Conservation (phyloP, 768 basidiomycete genomes). For the Boletus reticuloceps region DNA sequence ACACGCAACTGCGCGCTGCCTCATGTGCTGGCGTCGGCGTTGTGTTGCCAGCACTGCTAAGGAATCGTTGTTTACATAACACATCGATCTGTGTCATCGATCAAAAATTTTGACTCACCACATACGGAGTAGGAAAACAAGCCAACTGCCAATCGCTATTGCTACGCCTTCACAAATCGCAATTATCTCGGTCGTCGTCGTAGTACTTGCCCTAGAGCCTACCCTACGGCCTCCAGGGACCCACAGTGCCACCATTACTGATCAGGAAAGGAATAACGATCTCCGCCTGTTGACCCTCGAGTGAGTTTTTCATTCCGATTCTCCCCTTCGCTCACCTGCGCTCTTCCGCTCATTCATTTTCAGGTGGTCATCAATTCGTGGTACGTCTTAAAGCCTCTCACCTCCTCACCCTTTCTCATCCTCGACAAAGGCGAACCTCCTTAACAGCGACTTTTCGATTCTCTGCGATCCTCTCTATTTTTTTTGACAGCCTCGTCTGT, state of each 20-base stretch:
- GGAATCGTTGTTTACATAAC: constrained; percentile 24
- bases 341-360: constrained; percentile 13
- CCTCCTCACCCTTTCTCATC: constrained; percentile 13
- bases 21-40: too few relatives aligned
- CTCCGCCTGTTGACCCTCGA: constrained; percentile 80
- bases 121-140: neutral
- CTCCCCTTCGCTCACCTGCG: constrained; percentile 12
- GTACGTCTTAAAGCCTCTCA: constrained; percentile 38
- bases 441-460: constrained; percentile 42
- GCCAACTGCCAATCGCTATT: constrained; percentile 22
- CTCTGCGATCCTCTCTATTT: constrained; percentile 2
- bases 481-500: constrained; percentile 9
- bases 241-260: constrained; percentile 59
- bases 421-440: constrained; percentile 69
- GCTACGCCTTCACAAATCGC: constrained; percentile 18
- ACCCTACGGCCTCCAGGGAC: constrained; percentile 41
- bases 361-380: constrained; percentile 81
- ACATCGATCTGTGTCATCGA: constrained; percentile 10
- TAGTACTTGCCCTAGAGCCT: constrained; percentile 16
- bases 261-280: constrained; percentile 75
- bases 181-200: constrained; percentile 20
- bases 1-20: constrained; percentile 3
- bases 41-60: neutral
- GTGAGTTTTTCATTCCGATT: constrained; percentile 42
- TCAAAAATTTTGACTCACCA: constrained; percentile 19